Conservation (phyloP, 2,329 filamentous ascomycete species). For the Fusarium pseudocircinatum region DNA sequence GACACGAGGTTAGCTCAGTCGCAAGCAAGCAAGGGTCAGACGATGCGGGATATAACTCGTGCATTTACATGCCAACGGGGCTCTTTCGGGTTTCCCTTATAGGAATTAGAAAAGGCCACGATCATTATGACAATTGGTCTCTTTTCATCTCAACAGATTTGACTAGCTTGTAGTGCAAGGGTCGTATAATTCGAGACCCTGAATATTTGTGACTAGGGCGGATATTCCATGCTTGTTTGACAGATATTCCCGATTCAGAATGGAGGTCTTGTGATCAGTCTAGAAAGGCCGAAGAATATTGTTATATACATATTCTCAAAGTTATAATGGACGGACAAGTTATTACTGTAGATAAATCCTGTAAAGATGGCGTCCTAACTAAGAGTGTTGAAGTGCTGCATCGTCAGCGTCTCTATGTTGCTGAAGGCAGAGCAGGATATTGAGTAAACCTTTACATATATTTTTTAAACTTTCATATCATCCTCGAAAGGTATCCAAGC, state of each 20-base stretch:
- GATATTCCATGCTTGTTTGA: background rate
- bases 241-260: background rate
- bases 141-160: conserved; percentile 25
- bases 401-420: background rate
- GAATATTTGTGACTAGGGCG: conserved; percentile 1
- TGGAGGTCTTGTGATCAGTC: background rate
- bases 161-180: conserved; percentile 19
- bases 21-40: conserved; percentile 17
- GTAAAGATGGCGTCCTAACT: background rate
- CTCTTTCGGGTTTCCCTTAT: conserved; percentile 19
- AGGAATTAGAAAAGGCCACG: conserved; percentile 13
- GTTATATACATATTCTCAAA: too few species aligned
- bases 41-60: conserved; percentile 33
- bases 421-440: background rate
- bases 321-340: background rate
- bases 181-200: conserved; percentile 27
- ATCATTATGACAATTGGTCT: conserved; percentile 12
- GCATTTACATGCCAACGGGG: background rate
- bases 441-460: background rate
- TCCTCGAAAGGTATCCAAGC: too few species aligned
- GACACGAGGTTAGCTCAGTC: conserved; percentile 20
- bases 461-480: too few species aligned
- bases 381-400: background rate
- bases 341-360: background rate
- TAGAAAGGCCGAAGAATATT: background rate